Percentiles rank a stretch among this genome's conserved stretches.
Conservation (phyloP, 148 eudicot species). For the Pouteria glomerata region DNA sequence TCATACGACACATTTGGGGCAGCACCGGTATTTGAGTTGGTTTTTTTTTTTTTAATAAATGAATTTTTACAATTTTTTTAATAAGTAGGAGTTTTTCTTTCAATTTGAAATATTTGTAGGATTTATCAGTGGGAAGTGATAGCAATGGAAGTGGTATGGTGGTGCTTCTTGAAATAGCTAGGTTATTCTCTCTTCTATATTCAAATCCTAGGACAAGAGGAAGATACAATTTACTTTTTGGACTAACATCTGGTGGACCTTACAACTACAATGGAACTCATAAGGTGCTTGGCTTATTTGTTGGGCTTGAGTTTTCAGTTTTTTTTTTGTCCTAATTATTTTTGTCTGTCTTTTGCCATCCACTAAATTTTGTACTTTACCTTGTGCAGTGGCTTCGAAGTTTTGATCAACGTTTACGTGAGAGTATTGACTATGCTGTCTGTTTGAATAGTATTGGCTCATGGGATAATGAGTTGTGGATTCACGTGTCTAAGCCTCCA, state of each 20-base stretch:
- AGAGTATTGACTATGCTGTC: constrained; percentile 92
- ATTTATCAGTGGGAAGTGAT: constrained; percentile 90
- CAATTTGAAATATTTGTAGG: constrained; percentile 36
- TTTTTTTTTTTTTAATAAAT: constrained; percentile 2
- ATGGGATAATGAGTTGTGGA: constrained; percentile 60
- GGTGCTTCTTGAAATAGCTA: constrained; percentile 86
- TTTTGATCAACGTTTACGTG: constrained; percentile 91
- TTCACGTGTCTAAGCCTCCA: constrained; percentile 99
- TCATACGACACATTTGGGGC: constrained; percentile 98
- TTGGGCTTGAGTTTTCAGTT: background rate
- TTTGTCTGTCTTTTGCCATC: background rate
- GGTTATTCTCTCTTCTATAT: constrained; percentile 79
- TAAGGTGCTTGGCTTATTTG: constrained; percentile 48
- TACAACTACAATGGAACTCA: constrained; percentile 96
- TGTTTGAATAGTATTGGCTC: constrained; percentile 92
- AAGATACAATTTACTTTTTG: constrained; percentile 92
- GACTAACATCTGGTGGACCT: constrained; percentile 96
- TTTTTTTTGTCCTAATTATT: background rate
- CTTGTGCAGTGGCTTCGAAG: constrained; percentile 87
- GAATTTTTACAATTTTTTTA: background rate
- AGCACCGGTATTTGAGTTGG: constrained; percentile 67
- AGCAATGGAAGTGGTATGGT: constrained; percentile 99
- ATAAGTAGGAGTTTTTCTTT: constrained; percentile 8
- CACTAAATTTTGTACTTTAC: constrained; percentile 11
- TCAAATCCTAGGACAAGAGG: constrained; percentile 95